Percentiles rank a stretch among this genome's conserved stretches.
Conservation (phyloP, 129 eudicot genomes). For the Oenanthe sinensis region DNA sequence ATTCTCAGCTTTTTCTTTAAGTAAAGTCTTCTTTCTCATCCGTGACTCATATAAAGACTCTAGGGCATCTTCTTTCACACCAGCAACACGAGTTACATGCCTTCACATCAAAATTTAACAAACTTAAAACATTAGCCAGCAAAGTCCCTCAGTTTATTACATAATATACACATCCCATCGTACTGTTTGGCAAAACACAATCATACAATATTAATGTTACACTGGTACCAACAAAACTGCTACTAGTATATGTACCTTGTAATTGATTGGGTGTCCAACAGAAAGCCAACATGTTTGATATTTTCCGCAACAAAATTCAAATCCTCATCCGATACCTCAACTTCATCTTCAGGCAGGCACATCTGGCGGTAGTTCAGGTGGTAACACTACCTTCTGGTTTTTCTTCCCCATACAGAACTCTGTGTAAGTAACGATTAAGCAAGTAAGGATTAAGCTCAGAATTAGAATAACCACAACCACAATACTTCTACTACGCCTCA, state of each 20-base stretch:
- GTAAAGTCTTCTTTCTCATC: conserved; percentile 33
- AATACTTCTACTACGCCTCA: no score
- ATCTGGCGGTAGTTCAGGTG: conserved; percentile 91
- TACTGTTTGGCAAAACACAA: not conserved
- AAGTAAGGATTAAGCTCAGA: no score
- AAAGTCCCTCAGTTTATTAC: no score
- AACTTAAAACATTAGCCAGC: not conserved
- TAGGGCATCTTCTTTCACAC: conserved; percentile 72
- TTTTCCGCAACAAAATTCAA: conserved; percentile 49
- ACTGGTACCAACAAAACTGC: not conserved
- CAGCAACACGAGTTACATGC: conserved; percentile 87
- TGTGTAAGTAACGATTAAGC: not conserved
- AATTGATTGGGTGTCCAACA: conserved; percentile 66
- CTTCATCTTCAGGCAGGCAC: conserved; percentile 62
- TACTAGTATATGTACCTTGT: conserved; percentile 32
- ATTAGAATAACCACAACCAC: no score
- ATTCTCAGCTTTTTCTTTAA: conserved; percentile 38
- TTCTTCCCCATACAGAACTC: conserved; percentile 51
- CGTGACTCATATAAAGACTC: conserved; percentile 54
- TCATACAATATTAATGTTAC: not conserved
- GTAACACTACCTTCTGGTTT: conserved; percentile 48
- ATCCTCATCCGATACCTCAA: conserved; percentile 86
- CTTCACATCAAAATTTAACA: conserved; percentile 25
- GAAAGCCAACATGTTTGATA: conserved; percentile 48
- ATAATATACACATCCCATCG: not conserved